Evolutionary conservation across 1,284 basidiomycete genomes (phyloP).

Genomic region (Pyrrhoderma noxium): DNA sequence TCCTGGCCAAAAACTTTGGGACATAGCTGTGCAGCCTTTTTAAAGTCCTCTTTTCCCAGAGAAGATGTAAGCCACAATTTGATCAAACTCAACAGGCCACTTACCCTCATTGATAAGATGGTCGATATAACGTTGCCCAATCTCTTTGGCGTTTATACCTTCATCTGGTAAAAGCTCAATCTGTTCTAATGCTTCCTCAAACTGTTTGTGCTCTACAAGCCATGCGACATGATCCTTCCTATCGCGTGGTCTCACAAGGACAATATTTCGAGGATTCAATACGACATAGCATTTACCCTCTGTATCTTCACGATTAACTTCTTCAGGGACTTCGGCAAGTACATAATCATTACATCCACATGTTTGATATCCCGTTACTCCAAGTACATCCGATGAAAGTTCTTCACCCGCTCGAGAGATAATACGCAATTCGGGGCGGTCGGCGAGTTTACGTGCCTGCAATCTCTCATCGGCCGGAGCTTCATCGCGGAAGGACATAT

Average conservation of each 20-base stretch:
- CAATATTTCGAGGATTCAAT: constrained; percentile 78
- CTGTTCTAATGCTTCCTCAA: constrained; percentile 83
- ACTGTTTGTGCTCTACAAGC: constrained; percentile 82
- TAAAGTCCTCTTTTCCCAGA: neutral
- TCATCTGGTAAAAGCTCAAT: constrained; percentile 56
- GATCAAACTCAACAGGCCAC: constrained; percentile 20
- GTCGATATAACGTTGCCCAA: constrained; percentile 80
- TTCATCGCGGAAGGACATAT: constrained; percentile 59
- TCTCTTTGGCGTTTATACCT: constrained; percentile 59
- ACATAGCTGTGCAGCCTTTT: constrained; percentile 74
- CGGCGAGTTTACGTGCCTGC: constrained; percentile 75
- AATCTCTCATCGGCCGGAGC: constrained; percentile 61
- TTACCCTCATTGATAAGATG: constrained; percentile 71
- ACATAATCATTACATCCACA: constrained; percentile 94
- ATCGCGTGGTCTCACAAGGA: constrained; percentile 82
- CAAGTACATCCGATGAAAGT: constrained; percentile 79
- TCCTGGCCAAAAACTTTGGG: constrained; percentile 83
- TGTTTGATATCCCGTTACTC: constrained; percentile 69
- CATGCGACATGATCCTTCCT: constrained; percentile 87
- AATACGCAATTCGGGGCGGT: constrained; percentile 88
- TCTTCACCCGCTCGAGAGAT: constrained; percentile 89
- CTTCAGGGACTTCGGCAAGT: constrained; percentile 44
- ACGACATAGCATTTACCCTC: constrained; percentile 62
- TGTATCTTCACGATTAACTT: constrained; percentile 16
- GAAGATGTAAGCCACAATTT: neutral